Percentiles rank a stretch among this genome's conserved stretches.
These are phyloP conservation scores for Podospora pseudoanserina DNA, from an alignment of 495 filamentous ascomycete genomes.

Conservation along the genomic window DNA sequence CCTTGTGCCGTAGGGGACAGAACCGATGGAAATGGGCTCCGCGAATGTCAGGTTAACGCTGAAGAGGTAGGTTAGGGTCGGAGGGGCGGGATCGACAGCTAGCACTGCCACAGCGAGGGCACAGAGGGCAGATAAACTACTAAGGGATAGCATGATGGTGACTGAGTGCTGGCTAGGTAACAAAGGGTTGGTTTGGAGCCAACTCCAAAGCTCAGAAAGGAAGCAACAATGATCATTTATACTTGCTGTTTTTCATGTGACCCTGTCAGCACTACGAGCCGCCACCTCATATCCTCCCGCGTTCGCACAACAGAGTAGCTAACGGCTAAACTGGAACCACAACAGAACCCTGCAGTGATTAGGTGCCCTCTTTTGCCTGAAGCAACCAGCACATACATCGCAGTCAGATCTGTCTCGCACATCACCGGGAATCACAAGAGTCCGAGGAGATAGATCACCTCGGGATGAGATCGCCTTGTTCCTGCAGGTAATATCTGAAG, in stretches of 20 bases:
- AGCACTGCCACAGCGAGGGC: constrained; percentile 7
- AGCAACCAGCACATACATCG: neutral
- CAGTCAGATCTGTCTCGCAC: neutral
- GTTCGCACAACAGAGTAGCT: neutral
- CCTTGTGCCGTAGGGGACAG: constrained; percentile 19
- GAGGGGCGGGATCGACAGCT: constrained; percentile 15
- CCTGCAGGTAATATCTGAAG: neutral
- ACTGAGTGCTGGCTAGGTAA: neutral
- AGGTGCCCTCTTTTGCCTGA: neutral
- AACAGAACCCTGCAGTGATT: neutral
- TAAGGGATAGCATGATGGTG: neutral
- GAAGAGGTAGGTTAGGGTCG: constrained; percentile 22
- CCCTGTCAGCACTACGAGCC: neutral
- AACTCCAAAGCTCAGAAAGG: neutral
- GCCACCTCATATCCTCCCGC: neutral
- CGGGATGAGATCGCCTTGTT: neutral
- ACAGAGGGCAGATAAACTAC: neutral
- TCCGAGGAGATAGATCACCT: neutral
- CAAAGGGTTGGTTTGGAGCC: neutral
- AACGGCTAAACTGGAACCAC: neutral
- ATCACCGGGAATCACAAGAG: neutral
- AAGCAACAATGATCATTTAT: neutral
- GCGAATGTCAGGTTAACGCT: constrained; percentile 27
- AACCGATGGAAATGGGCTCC: constrained; percentile 20
- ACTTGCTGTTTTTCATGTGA: neutral